phyloP scores from a whole-genome alignment of 2,329 filamentous ascomycete species.

The Cadophora sp. region DNA sequence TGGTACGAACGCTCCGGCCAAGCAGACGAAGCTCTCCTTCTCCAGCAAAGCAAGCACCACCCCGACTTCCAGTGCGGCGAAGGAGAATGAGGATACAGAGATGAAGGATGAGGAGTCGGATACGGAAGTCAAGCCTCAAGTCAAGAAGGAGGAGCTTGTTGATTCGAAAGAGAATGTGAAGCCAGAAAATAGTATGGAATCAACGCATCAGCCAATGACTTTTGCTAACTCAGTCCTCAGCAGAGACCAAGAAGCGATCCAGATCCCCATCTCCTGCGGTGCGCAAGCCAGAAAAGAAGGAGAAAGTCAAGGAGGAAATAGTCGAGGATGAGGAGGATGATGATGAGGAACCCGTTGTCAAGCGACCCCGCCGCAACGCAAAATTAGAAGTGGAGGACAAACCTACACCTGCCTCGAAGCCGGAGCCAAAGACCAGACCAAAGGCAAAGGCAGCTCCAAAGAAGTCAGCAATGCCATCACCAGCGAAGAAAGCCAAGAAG shows the following conservation, averaged over 20 bases:
- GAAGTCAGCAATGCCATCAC: conserved; percentile 31
- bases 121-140: conserved; percentile 34
- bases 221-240: conserved; percentile 24
- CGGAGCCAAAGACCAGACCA: conserved; percentile 27
- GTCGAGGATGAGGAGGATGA: conserved; percentile 53
- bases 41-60: conserved; percentile 58
- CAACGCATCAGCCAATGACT: neutral
- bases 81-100: conserved; percentile 39
- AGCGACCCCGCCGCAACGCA: conserved; percentile 54
- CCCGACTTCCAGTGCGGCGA: conserved; percentile 39
- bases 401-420: conserved; percentile 29
- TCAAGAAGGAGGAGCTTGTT: conserved; percentile 44
- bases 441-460: conserved; percentile 22
- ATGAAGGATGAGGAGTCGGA: conserved; percentile 41
- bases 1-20: conserved; percentile 61
- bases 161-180: conserved; percentile 38
- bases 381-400: conserved; percentile 46
- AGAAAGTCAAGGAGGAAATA: conserved; percentile 41
- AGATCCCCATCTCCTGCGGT: conserved; percentile 37
- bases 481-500: conserved; percentile 22
- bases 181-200: conserved; percentile 27
- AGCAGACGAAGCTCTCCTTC: conserved; percentile 83
- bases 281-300: conserved; percentile 40
- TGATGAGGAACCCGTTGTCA: conserved; percentile 66
- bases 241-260: conserved; percentile 39